phyloP scores from a whole-genome alignment of 2,329 filamentous ascomycete genomes.

The Coniochaeta pulveracea region DNA sequence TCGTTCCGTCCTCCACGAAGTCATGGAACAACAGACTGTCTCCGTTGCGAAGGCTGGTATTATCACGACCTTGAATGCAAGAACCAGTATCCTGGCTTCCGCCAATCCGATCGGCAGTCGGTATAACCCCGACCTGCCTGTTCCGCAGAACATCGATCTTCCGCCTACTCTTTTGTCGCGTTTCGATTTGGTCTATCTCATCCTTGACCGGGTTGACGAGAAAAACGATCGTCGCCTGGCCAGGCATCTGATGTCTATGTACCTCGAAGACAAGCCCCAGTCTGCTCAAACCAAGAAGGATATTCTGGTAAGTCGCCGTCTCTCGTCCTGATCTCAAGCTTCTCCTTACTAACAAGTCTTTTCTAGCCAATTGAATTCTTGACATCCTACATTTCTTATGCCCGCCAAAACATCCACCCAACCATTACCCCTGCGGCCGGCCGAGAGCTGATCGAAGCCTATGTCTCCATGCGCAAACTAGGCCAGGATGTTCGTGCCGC shows the following conservation, averaged over 20 bases:
- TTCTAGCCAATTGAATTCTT: constrained; percentile 81
- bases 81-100: constrained; percentile 90
- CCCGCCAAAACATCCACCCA: constrained; percentile 76
- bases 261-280: constrained; percentile 87
- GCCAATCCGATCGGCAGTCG: constrained; percentile 97
- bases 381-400: constrained; percentile 94
- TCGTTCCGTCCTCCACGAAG: constrained; percentile 73
- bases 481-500: constrained; percentile 77
- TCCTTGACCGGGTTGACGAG: constrained; percentile 89
- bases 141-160: constrained; percentile 96
- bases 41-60: constrained; percentile 87
- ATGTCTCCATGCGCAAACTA: constrained; percentile 90
- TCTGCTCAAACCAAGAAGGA: constrained; percentile 65
- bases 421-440: constrained; percentile 69
- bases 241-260: constrained; percentile 90
- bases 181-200: constrained; percentile 95
- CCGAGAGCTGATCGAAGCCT: constrained; percentile 73
- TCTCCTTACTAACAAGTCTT: constrained; percentile 16
- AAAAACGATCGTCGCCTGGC: constrained; percentile 79
- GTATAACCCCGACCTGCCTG: constrained; percentile 91
- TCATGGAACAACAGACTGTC: constrained; percentile 82
- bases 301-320: constrained; percentile 56
- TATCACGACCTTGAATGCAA: constrained; percentile 89
- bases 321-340: neutral
- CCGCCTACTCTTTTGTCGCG: constrained; percentile 89